Conservation (phyloP, 2,329 filamentous ascomycete genomes). For the Periconia sp. region DNA sequence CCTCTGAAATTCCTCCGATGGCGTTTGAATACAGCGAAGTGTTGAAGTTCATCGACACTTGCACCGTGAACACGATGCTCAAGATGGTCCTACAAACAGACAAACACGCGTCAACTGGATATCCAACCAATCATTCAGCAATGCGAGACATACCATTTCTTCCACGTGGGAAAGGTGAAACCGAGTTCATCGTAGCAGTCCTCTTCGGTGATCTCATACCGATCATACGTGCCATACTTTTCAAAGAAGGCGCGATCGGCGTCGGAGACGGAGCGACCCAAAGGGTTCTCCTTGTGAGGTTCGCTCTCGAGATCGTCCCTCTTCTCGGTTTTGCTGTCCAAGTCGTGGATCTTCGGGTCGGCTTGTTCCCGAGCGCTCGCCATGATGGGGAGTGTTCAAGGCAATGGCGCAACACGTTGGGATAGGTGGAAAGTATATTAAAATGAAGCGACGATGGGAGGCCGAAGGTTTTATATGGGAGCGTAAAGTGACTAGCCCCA, state of each 20-base stretch:
- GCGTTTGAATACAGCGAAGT: conserved; percentile 59
- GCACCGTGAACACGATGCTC: conserved; percentile 20
- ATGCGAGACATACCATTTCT: conserved; percentile 55
- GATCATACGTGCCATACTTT: conserved; percentile 45
- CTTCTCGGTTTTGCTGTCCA: conserved; percentile 21
- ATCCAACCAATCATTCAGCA: conserved; percentile 53
- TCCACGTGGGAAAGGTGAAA: conserved; percentile 51
- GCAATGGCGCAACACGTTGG: background rate
- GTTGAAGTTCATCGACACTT: conserved; percentile 62
- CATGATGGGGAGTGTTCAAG: conserved; percentile 1
- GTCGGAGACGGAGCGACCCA: conserved; percentile 10
- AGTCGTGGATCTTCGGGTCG: conserved; percentile 15
- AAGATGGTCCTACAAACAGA: background rate
- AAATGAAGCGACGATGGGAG: no score
- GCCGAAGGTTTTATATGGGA: no score
- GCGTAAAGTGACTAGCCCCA: no score
- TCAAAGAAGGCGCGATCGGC: conserved; percentile 32
- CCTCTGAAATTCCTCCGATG: conserved; percentile 55
- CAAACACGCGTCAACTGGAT: background rate
- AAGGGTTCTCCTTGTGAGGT: conserved; percentile 22
- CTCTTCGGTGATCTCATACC: conserved; percentile 52
- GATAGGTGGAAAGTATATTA: no score
- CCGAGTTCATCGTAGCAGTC: conserved; percentile 55
- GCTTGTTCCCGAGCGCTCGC: conserved; percentile 5
- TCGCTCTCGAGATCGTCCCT: conserved; percentile 21